Conservation (phyloP, 2,329 filamentous ascomycete species). For the Sclerotinia trifoliorum region DNA sequence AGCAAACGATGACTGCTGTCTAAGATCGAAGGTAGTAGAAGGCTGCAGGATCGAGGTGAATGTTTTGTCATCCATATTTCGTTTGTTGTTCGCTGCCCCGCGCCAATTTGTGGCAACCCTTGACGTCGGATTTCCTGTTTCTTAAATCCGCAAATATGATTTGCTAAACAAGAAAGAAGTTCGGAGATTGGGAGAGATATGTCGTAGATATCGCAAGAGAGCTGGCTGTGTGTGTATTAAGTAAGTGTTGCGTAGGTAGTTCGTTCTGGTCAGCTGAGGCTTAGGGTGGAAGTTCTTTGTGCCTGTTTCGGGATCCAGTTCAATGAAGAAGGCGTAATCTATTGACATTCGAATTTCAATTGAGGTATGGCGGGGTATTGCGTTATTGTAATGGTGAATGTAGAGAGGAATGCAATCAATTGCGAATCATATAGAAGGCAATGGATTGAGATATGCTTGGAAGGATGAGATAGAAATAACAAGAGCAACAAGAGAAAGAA, state of each 20-base stretch:
- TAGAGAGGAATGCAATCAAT: slow-evolving; percentile 28
- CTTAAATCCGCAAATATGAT: slow-evolving; percentile 18
- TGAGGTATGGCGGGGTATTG: slow-evolving; percentile 21
- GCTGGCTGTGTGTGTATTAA: slow-evolving; percentile 14
- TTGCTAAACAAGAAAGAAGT: not conserved
- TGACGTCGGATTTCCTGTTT: slow-evolving; percentile 3
- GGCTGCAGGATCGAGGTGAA: slow-evolving; percentile 31
- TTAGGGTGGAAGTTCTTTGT: slow-evolving; percentile 35
- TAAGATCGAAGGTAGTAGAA: slow-evolving; percentile 37
- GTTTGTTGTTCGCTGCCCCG: slow-evolving; percentile 23
- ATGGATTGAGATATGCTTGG: not conserved
- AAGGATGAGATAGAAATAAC: not conserved
- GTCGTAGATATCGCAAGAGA: slow-evolving; percentile 22
- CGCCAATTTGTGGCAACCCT: slow-evolving; percentile 19
- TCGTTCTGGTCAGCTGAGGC: slow-evolving; percentile 34
- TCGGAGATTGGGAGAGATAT: slow-evolving; percentile 12
- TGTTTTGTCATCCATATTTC: slow-evolving; percentile 29
- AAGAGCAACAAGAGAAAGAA: not conserved
- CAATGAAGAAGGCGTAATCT: slow-evolving; percentile 29
- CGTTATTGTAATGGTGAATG: slow-evolving; percentile 24
- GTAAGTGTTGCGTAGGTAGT: slow-evolving; percentile 22
- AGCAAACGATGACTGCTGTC: slow-evolving; percentile 27
- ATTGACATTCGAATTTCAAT: slow-evolving; percentile 14
- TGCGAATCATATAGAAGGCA: slow-evolving; percentile 11
- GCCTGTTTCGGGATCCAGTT: slow-evolving; percentile 28